Percentiles rank a stretch among this genome's conserved stretches.
Evolutionary conservation across 1,139 yeast species (phyloP).

Genomic region (Candida dubliniensis): DNA sequence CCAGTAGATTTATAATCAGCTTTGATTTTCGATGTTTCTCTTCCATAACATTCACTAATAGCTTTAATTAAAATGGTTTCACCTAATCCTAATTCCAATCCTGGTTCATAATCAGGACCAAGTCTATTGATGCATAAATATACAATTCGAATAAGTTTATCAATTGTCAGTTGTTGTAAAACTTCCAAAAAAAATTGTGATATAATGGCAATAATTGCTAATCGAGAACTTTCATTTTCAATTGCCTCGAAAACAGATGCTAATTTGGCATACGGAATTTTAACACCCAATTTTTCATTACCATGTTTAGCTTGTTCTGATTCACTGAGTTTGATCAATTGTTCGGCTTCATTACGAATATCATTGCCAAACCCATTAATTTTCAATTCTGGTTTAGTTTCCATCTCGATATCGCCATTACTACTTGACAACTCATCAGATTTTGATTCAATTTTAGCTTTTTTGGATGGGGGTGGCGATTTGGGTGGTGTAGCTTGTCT

Average conservation of each 20-base stretch:
- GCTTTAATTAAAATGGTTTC: conserved; percentile 87
- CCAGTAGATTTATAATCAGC: conserved; percentile 77
- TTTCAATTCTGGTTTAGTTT: conserved; percentile 10
- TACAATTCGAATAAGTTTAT: conserved; percentile 65
- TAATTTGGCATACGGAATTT: conserved; percentile 62
- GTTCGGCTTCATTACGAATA: conserved; percentile 21
- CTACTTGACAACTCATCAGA: conserved; percentile 2
- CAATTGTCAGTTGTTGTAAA: conserved; percentile 52
- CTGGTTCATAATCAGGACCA: conserved; percentile 93
- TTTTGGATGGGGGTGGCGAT: conserved; percentile 9
- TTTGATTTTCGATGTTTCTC: conserved; percentile 68
- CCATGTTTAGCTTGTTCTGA: conserved; percentile 18
- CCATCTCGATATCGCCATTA: conserved; percentile 8
- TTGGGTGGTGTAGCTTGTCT: conserved; percentile 4
- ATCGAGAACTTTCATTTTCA: conserved; percentile 76
- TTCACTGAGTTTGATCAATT: conserved; percentile 24
- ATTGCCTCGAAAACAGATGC: conserved; percentile 71
- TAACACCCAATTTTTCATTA: conserved; percentile 17
- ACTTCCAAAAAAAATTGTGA: conserved; percentile 70
- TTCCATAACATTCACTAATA: conserved; percentile 85
- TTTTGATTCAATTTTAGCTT: conserved; percentile 2
- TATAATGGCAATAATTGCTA: conserved; percentile 74
- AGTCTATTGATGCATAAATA: conserved; percentile 83
- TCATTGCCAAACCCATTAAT: no score
- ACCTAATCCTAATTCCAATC: conserved; percentile 88